Evolutionary conservation across 2,329 filamentous ascomycete species (phyloP), one percentile per base, ranked within the genome.

Genomic region (Helicocarpus griseus): DNA sequence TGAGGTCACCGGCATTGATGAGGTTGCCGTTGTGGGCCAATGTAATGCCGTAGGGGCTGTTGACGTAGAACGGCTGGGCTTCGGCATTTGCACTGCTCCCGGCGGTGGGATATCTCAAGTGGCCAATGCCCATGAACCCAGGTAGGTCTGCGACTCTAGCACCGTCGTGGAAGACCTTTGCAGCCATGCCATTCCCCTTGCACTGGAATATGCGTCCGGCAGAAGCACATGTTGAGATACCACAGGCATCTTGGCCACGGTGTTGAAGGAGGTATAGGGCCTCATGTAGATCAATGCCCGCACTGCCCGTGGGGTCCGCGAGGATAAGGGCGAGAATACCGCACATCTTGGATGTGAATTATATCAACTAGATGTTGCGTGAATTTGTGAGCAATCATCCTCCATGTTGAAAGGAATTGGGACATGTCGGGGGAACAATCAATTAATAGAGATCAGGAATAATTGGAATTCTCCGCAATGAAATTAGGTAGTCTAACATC

Each of bases 61-160:
- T 95, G 61, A 93, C 88, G 65, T 93, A 95, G 69, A 96, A 95
- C 0, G 90, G 90, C 69, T 95, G 89, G 9, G 88, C 87, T 70
- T 95, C 89, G 6, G 88, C 83, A 63, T 88, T 91, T 53, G 81
- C 81, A 58, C 85, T 87, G 66, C 84, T 93, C 52, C 90, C 90
- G 11, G 87, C 86, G 6, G 90, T 96, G 9, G 90, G 90, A 69
- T 96, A 96, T 66, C 90, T 78, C 59, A 96, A 70, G 69, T 96
- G 90, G 39, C 81, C 86, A 54, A 95, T 77, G 55, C 88, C 89
- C 86, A 93, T 90, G 69, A 81, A 91, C 31, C 89, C 89, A 11
- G 88, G 86, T 48, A 93, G 77, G 62, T 89, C 82, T 46, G 79
- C 73, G 38, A 90, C 77, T 55, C 86, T 80, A 53, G 81, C 78